Percentiles rank a stretch among this genome's conserved stretches.
Conservation (phyloP, 805 yeast species). For the Kregervanrija pseudodelftensis region DNA sequence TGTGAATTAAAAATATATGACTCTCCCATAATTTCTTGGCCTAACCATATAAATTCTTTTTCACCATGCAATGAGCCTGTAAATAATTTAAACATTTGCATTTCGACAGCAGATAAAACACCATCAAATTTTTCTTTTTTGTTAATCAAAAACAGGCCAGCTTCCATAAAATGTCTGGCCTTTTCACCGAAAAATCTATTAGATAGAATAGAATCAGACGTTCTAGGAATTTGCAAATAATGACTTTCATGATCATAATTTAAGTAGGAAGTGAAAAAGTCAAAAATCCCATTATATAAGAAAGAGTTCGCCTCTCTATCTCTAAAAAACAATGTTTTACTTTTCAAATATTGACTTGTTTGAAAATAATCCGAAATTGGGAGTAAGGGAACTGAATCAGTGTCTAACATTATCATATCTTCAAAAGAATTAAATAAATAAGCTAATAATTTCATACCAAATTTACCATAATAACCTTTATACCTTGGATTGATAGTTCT, state of each 20-base stretch:
- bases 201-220: constrained; percentile 27
- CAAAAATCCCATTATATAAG: constrained; percentile 33
- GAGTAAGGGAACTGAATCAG: constrained; percentile 38
- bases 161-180: constrained; percentile 40
- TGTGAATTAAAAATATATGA: constrained; percentile 41
- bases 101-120: constrained; percentile 34
- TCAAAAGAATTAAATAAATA: constrained; percentile 50
- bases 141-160: constrained; percentile 42
- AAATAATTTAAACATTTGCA: constrained; percentile 37
- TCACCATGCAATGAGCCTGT: constrained; percentile 65
- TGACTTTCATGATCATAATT: constrained; percentile 38
- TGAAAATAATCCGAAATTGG: constrained; percentile 32
- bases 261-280: constrained; percentile 38
- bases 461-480: constrained; percentile 19
- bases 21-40: constrained; percentile 51
- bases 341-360: constrained; percentile 27
- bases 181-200: constrained; percentile 37
- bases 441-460: constrained; percentile 46
- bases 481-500: constrained; percentile 20
- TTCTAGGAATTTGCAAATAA: constrained; percentile 31
- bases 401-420: constrained; percentile 47
- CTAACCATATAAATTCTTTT: constrained; percentile 72
- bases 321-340: constrained; percentile 40
- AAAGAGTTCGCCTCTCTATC: constrained; percentile 37
- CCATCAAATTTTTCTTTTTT: constrained; percentile 43